These are phyloP conservation scores for Solanum lycopersicoides DNA, from an alignment of 257 asterid genomes.

Conservation along the genomic window DNA sequence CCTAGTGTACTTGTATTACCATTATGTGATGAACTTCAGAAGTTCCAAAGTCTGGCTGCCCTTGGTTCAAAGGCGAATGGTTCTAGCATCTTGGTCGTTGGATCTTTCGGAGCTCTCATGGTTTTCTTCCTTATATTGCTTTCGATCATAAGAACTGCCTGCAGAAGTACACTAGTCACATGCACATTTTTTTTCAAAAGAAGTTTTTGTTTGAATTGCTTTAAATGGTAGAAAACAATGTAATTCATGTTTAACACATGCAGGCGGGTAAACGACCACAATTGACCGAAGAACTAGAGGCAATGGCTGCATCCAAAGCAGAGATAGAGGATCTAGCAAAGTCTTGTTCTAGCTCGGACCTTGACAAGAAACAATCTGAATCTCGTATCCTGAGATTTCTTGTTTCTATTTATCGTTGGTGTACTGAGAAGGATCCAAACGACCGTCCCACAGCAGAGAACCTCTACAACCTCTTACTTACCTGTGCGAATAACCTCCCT, in stretches of 20 bases:
- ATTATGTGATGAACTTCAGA: background rate
- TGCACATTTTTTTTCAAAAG: background rate
- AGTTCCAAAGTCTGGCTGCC: background rate
- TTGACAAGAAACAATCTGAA: conserved; percentile 11
- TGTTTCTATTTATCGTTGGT: conserved; percentile 33
- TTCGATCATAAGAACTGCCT: background rate
- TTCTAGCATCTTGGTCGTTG: background rate
- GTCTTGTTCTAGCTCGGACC: conserved; percentile 3
- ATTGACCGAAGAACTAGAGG: conserved; percentile 10
- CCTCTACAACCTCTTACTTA: conserved; percentile 30
- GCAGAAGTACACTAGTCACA: background rate
- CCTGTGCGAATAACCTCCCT: conserved; percentile 16
- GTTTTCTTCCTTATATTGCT: background rate
- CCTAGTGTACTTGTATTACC: background rate
- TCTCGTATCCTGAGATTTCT: conserved; percentile 32
- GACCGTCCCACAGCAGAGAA: conserved; percentile 61
- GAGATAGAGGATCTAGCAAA: conserved; percentile 20
- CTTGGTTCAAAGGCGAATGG: background rate
- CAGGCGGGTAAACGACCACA: conserved; percentile 33
- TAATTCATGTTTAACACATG: background rate
- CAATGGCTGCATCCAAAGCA: conserved; percentile 1
- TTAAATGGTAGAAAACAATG: background rate
- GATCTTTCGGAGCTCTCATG: background rate
- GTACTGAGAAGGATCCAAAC: conserved; percentile 54
- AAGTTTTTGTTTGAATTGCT: background rate